These are phyloP conservation scores for Lanmaoa rubissima DNA, from an alignment of 768 basidiomycete genomes.

Conservation along the genomic window DNA sequence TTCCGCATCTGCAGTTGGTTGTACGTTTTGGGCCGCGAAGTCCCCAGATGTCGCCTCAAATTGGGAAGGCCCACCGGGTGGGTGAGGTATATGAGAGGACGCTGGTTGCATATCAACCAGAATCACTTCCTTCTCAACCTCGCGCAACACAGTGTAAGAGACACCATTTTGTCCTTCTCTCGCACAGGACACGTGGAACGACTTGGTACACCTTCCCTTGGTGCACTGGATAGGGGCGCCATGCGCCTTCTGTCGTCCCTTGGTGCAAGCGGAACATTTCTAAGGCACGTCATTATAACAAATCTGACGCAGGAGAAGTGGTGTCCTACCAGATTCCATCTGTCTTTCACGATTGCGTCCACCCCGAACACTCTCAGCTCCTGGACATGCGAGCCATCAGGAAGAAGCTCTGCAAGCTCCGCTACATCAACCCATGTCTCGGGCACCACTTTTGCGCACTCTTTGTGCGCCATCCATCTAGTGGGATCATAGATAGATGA, in stretches of 20 bases:
- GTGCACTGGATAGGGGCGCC: conserved; percentile 91
- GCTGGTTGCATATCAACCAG: conserved; percentile 45
- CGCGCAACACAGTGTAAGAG: conserved; percentile 58
- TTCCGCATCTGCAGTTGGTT: conserved; percentile 7
- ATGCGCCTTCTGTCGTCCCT: conserved; percentile 60
- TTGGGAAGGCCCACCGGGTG: conserved; percentile 2
- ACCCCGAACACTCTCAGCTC: conserved; percentile 76
- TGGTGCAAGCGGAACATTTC: conserved; percentile 92
- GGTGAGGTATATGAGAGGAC: not conserved
- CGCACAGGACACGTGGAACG: conserved; percentile 94
- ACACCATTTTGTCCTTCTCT: conserved; percentile 50
- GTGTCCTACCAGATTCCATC: conserved; percentile 83
- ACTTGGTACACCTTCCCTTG: conserved; percentile 89
- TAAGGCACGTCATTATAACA: conserved; percentile 30
- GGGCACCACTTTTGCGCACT: conserved; percentile 78
- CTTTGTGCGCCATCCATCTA: conserved; percentile 75
- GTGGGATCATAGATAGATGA: conserved; percentile 26
- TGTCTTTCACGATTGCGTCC: conserved; percentile 82
- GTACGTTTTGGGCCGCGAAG: not conserved
- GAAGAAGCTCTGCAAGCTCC: conserved; percentile 34
- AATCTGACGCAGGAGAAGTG: not conserved
- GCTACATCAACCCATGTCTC: conserved; percentile 89
- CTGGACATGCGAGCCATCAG: conserved; percentile 35
- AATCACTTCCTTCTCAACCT: conserved; percentile 81
- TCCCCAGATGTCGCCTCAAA: not conserved